These are phyloP conservation scores for Saturnispora silvae DNA, from an alignment of 805 yeast genomes.

Conservation along the genomic window DNA sequence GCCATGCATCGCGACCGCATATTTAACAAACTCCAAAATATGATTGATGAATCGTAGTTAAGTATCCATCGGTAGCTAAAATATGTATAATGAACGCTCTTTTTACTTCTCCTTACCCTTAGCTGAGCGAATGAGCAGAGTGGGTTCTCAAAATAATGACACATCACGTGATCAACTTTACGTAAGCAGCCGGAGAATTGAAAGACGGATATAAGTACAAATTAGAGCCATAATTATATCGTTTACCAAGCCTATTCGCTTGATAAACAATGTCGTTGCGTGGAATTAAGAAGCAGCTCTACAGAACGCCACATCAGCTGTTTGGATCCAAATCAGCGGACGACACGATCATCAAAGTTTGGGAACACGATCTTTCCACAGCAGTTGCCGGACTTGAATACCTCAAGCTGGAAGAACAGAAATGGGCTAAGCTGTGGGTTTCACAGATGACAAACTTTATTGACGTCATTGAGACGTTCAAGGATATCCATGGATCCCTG, in stretches of 20 bases:
- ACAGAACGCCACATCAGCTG: constrained; percentile 29
- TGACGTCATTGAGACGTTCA: constrained; percentile 24
- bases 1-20: constrained; percentile 57
- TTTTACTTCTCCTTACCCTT: no score
- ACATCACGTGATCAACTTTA: no score
- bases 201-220: no score
- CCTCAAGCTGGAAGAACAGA: constrained; percentile 24
- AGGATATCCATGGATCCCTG: constrained; percentile 21
- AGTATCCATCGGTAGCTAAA: no score
- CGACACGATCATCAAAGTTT: constrained; percentile 31
- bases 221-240: no score
- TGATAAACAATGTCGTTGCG: constrained; percentile 26
- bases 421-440: constrained; percentile 21
- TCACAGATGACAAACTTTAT: constrained; percentile 26
- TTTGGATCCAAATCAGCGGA: constrained; percentile 26
- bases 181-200: no score
- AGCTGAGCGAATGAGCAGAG: no score
- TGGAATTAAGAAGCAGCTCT: constrained; percentile 28
- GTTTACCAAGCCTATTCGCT: no score
- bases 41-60: constrained; percentile 36
- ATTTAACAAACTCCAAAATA: constrained; percentile 43
- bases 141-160: no score
- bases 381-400: constrained; percentile 36
- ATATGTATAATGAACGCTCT: no score
- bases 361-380: constrained; percentile 33